Conservation (phyloP, 2,329 filamentous ascomycete genomes). For the Aspergillus sp. region DNA sequence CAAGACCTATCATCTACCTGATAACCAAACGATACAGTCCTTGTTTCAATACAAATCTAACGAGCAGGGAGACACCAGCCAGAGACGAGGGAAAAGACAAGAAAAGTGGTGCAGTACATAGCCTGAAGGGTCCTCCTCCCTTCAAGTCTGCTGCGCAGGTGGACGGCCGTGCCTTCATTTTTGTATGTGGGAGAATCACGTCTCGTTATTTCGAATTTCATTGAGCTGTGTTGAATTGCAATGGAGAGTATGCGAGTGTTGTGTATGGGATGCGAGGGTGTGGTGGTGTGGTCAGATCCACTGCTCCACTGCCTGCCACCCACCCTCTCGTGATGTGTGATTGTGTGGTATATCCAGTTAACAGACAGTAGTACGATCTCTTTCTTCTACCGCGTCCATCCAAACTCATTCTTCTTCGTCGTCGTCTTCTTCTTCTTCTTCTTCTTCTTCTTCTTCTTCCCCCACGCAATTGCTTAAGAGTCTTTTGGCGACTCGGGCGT, state of each 20-base stretch:
- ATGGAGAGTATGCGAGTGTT: conserved; percentile 1
- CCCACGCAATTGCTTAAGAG: not conserved
- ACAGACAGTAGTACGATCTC: conserved; percentile 12
- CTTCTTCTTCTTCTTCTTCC: not conserved
- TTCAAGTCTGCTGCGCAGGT: conserved; percentile 1
- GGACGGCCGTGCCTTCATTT: not conserved
- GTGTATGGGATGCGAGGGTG: conserved; percentile 7
- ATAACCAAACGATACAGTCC: conserved; percentile 8
- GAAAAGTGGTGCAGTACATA: too few relatives aligned
- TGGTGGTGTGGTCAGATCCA: conserved; percentile 1
- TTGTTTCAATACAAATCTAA: conserved; percentile 17
- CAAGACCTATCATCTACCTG: conserved; percentile 15
- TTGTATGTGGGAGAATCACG: not conserved
- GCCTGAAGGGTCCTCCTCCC: not conserved
- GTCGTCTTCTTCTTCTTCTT: not conserved
- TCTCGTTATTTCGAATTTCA: conserved; percentile 6
- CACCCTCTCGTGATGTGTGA: not conserved
- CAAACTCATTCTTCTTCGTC: conserved; percentile 1
- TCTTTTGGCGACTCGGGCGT: not conserved
- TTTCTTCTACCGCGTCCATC: conserved; percentile 15
- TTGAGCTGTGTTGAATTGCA: conserved; percentile 5
- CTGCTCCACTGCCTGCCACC: not conserved
- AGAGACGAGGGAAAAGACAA: too few relatives aligned
- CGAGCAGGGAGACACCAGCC: conserved; percentile 1
- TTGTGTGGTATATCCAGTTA: conserved; percentile 19